These are phyloP conservation scores for Fistulifera pelliculosa DNA, from an alignment of 108 stramenopile genomes.

Conservation along the genomic window DNA sequence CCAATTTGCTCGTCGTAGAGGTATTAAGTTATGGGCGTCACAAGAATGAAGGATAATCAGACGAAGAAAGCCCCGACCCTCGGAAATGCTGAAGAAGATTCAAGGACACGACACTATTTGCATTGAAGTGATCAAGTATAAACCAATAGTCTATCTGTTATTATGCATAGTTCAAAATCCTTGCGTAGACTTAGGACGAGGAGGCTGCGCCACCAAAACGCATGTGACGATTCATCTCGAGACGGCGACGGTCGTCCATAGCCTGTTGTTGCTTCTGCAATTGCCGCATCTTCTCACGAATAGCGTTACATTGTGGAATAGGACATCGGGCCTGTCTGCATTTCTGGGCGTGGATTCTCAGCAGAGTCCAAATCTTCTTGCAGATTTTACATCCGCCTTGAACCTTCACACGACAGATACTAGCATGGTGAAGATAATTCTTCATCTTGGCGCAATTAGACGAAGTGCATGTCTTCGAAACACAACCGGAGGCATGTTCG, in stretches of 20 bases:
- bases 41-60: too few relatives aligned
- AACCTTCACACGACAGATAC: slow-evolving; percentile 67
- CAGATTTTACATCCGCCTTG: slow-evolving; percentile 91
- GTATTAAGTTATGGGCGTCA: too few relatives aligned
- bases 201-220: slow-evolving; percentile 3
- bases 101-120: too few relatives aligned
- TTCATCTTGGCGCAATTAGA: slow-evolving; percentile 96
- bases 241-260: slow-evolving; percentile 86
- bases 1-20: too few relatives aligned
- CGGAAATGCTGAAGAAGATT: too few relatives aligned
- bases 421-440: slow-evolving; percentile 72
- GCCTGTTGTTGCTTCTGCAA: slow-evolving; percentile 83
- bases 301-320: slow-evolving; percentile 88
- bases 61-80: too few relatives aligned
- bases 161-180: too few relatives aligned
- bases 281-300: slow-evolving; percentile 83
- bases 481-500: slow-evolving; percentile 91
- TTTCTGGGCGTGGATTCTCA: slow-evolving; percentile 92
- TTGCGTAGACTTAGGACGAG: too few relatives aligned
- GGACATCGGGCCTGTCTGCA: slow-evolving; percentile 80
- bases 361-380: slow-evolving; percentile 89
- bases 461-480: slow-evolving; percentile 65
- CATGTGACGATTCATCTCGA: slow-evolving; percentile 77
- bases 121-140: too few relatives aligned
- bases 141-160: too few relatives aligned